phyloP scores from a whole-genome alignment of 441 rosid genomes.

The Syzygium malaccense region DNA sequence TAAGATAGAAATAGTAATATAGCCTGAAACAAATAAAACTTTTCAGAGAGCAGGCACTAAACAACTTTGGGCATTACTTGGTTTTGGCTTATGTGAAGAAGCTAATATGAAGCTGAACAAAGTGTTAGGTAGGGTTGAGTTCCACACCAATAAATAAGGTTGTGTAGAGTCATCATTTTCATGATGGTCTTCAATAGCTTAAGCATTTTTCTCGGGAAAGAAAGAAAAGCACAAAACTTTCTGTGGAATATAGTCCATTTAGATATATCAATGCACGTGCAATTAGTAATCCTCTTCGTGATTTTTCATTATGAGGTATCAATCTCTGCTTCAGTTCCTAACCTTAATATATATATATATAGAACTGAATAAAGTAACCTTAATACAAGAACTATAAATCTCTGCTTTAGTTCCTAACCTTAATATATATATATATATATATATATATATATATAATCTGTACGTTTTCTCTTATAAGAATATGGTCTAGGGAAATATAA shows the following conservation, averaged over 20 bases:
- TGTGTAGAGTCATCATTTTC: not conserved
- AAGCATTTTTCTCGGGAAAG: not conserved
- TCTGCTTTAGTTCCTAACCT: no score
- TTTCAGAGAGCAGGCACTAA: not conserved
- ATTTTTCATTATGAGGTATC: not conserved
- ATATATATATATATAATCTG: no score
- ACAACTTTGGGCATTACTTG: not conserved
- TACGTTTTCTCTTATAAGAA: no score
- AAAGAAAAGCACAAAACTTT: not conserved
- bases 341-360: not conserved
- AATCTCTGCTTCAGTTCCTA: not conserved
- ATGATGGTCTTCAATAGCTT: not conserved
- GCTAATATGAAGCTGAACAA: not conserved
- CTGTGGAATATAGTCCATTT: not conserved
- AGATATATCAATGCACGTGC: not conserved
- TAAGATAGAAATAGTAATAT: not conserved
- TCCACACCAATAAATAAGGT: not conserved
- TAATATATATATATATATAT: no score
- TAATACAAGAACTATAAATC: no score
- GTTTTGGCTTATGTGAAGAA: not conserved
- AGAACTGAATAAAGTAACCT: no score
- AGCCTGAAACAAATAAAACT: not conserved
- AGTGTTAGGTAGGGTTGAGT: not conserved
- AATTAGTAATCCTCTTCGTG: not conserved
- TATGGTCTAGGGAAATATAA: no score